Evolutionary conservation across 2,329 filamentous ascomycete species (phyloP).

Genomic region (Peltaster fructicola): DNA sequence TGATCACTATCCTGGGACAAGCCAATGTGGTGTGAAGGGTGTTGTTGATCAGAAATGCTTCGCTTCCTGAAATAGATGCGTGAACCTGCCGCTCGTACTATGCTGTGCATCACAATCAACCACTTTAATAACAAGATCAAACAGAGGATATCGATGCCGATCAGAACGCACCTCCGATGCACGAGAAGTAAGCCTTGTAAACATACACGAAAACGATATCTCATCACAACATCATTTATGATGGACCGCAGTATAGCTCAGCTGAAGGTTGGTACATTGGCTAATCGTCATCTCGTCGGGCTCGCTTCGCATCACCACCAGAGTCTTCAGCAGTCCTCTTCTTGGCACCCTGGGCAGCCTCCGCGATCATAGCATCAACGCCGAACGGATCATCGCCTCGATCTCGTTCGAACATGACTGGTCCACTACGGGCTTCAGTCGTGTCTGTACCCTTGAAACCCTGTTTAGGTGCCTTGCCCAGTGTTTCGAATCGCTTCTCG

Average conservation of each 20-base stretch:
- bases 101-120: no score
- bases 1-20: no score
- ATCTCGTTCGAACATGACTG: slow-evolving; percentile 93
- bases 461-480: slow-evolving; percentile 57
- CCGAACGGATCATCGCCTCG: slow-evolving; percentile 64
- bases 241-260: slow-evolving; percentile 1
- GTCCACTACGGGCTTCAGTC: slow-evolving; percentile 71
- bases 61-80: no score
- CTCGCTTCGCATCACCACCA: slow-evolving; percentile 44
- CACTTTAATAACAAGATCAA: no score
- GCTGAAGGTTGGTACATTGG: slow-evolving; percentile 1
- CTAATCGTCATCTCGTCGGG: slow-evolving; percentile 55
- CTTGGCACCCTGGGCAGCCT: slow-evolving; percentile 49
- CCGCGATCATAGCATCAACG: slow-evolving; percentile 81
- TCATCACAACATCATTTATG: slow-evolving; percentile 5
- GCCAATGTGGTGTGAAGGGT: no score
- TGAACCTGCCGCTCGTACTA: no score
- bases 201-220: no score
- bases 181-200: no score
- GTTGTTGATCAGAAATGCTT: no score
- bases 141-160: no score
- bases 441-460: slow-evolving; percentile 80
- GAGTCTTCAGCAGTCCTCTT: slow-evolving; percentile 58
- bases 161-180: no score
- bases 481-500: slow-evolving; percentile 67